Conservation (phyloP, 352 stramenopile species). For the Blastocystis sp. region DNA sequence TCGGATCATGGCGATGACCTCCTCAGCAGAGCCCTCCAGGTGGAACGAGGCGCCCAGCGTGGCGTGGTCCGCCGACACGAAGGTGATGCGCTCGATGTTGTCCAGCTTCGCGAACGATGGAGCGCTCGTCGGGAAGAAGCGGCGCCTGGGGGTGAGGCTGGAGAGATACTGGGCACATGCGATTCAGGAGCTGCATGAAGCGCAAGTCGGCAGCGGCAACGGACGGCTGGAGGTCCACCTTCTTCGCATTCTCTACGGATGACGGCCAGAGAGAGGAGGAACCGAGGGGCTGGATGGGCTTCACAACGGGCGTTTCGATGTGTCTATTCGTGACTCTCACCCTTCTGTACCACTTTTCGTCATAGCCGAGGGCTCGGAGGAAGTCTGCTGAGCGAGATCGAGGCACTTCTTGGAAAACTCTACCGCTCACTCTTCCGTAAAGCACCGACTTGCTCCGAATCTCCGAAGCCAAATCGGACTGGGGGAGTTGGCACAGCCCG, state of each 20-base stretch:
- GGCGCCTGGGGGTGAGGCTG: neutral
- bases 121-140: neutral
- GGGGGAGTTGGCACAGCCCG: constrained; percentile 14
- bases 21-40: neutral
- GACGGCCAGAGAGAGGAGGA: neutral
- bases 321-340: neutral
- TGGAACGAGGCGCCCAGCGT: neutral
- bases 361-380: neutral
- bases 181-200: neutral
- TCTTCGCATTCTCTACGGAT: constrained; percentile 31
- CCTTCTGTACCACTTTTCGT: neutral
- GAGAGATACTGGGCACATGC: neutral
- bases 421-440: neutral
- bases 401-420: constrained; percentile 7
- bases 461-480: constrained; percentile 6
- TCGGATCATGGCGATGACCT: constrained; percentile 23
- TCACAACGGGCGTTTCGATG: neutral
- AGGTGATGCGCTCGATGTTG: neutral
- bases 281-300: constrained; percentile 3
- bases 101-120: neutral
- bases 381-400: constrained; percentile 16
- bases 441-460: neutral
- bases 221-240: neutral
- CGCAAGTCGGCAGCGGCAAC: neutral
- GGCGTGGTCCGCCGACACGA: neutral